Conservation (phyloP, 768 basidiomycete species). For the Podaxis sp. region DNA sequence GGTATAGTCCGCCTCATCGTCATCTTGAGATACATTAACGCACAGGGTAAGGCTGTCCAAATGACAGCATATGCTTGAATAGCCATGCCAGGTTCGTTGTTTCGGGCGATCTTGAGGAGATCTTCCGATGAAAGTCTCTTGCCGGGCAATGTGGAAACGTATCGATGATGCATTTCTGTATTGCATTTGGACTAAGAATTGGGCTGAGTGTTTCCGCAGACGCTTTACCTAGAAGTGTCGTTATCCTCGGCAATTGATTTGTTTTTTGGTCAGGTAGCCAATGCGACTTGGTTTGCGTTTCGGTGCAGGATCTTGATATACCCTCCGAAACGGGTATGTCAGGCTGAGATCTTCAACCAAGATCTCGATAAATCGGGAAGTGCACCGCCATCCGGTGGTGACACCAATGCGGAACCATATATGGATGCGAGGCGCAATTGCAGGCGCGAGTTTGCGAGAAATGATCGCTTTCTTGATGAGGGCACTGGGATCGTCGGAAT, state of each 20-base stretch:
- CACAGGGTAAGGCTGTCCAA: slow-evolving; percentile 31
- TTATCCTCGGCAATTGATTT: not conserved
- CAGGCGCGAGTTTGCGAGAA: slow-evolving; percentile 18
- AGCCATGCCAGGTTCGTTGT: slow-evolving; percentile 12
- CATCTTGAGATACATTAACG: slow-evolving; percentile 8
- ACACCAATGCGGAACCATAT: slow-evolving; percentile 16
- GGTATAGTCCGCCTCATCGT: not conserved
- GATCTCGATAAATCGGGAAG: slow-evolving; percentile 13
- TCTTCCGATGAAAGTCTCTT: slow-evolving; percentile 17
- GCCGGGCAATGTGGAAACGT: slow-evolving; percentile 5
- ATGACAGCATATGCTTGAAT: slow-evolving; percentile 22
- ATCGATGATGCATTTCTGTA: not conserved
- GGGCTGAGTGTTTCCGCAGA: not conserved
- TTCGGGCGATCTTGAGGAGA: slow-evolving; percentile 25
- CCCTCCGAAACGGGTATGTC: slow-evolving; percentile 6
- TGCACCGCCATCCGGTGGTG: slow-evolving; percentile 18
- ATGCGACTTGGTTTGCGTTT: slow-evolving; percentile 29
- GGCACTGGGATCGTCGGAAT: not conserved
- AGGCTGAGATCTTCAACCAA: slow-evolving; percentile 15
- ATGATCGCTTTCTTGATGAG: not conserved
- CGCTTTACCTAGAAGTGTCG: not conserved
- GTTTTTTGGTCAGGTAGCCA: slow-evolving; percentile 5
- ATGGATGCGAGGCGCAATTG: slow-evolving; percentile 12
- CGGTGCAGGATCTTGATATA: slow-evolving; percentile 14
- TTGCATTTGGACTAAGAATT: not conserved